Evolutionary conservation across 2,329 filamentous ascomycete genomes (phyloP).

Genomic region (Mycosphaerella sp.): DNA sequence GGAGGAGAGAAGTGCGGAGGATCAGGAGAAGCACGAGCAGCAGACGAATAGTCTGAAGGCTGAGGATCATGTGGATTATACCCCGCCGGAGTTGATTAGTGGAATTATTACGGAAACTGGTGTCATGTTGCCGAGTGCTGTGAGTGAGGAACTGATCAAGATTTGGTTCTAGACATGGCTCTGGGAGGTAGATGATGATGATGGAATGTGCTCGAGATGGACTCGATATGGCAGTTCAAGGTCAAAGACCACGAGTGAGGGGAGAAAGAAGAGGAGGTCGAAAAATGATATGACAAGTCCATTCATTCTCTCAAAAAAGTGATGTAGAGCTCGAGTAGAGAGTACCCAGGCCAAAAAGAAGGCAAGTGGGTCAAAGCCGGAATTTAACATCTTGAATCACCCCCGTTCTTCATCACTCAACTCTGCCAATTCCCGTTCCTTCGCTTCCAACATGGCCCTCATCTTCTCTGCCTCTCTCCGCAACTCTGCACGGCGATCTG

Average conservation of each 20-base stretch:
- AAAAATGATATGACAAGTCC: too few relatives aligned
- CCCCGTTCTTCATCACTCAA: constrained; percentile 18
- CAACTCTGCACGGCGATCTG: constrained; percentile 59
- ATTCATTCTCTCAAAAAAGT: too few relatives aligned
- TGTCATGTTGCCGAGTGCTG: constrained; percentile 62
- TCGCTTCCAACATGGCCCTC: constrained; percentile 64
- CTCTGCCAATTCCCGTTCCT: constrained; percentile 63
- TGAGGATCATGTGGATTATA: constrained; percentile 57
- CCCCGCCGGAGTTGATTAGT: constrained; percentile 61
- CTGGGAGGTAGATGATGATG: neutral
- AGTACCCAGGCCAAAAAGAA: too few relatives aligned
- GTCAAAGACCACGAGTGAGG: too few relatives aligned
- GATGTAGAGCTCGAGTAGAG: too few relatives aligned
- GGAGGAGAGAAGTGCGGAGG: constrained; percentile 11
- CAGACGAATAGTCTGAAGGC: constrained; percentile 27
- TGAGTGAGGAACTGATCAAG: constrained; percentile 64
- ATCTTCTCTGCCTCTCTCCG: constrained; percentile 70
- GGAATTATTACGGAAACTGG: constrained; percentile 72
- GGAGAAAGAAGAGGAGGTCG: too few relatives aligned
- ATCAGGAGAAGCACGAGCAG: constrained; percentile 31
- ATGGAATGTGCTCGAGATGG: neutral
- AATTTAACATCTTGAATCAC: neutral
- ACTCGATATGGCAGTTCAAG: too few relatives aligned
- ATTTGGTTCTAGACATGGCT: constrained; percentile 43
- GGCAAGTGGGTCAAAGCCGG: neutral